Percentiles rank a stretch among this genome's conserved stretches.
phyloP scores from a whole-genome alignment of 371 early-diverging fungal genomes.

The Mucor mucedo region DNA sequence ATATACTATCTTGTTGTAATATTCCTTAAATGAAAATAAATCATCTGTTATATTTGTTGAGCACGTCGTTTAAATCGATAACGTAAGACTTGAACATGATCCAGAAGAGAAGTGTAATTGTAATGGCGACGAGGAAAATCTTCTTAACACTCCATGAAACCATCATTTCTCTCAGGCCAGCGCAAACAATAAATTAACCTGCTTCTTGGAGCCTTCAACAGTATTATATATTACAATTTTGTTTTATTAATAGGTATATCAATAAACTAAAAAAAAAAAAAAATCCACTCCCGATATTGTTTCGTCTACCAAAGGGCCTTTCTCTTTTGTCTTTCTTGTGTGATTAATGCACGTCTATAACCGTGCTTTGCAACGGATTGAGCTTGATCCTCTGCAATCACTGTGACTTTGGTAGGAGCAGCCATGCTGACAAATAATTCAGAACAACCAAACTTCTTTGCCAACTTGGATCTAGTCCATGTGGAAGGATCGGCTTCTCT shows the following conservation, averaged over 20 bases:
- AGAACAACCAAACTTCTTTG: slow-evolving; percentile 54
- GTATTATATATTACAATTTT: not conserved
- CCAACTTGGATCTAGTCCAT: slow-evolving; percentile 56
- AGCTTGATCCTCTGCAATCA: slow-evolving; percentile 3
- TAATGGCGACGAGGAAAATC: not conserved
- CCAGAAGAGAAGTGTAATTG: not conserved
- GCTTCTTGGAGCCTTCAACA: too few relatives aligned
- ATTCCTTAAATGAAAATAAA: not conserved
- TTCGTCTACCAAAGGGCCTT: slow-evolving; percentile 46
- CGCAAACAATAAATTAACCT: too few relatives aligned
- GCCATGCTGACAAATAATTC: slow-evolving; percentile 48
- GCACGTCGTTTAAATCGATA: not conserved
- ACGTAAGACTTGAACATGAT: not conserved
- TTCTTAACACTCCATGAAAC: too few relatives aligned
- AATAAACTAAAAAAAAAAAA: not conserved
- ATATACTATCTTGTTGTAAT: not conserved
- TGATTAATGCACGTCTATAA: slow-evolving; percentile 46
- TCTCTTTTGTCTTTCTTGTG: slow-evolving; percentile 48
- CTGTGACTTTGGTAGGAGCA: slow-evolving; percentile 26
- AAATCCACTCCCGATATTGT: not conserved
- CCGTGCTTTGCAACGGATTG: slow-evolving; percentile 26
- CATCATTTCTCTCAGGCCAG: too few relatives aligned
- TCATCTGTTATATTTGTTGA: not conserved
- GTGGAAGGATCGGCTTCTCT: slow-evolving; percentile 45
- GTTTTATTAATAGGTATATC: not conserved